Percentiles rank a stretch among this genome's conserved stretches.
These are phyloP conservation scores for Lunularia cruciata DNA, from an alignment of 225 moss, liverwort and hornwort genomes.

Conservation along the genomic window DNA sequence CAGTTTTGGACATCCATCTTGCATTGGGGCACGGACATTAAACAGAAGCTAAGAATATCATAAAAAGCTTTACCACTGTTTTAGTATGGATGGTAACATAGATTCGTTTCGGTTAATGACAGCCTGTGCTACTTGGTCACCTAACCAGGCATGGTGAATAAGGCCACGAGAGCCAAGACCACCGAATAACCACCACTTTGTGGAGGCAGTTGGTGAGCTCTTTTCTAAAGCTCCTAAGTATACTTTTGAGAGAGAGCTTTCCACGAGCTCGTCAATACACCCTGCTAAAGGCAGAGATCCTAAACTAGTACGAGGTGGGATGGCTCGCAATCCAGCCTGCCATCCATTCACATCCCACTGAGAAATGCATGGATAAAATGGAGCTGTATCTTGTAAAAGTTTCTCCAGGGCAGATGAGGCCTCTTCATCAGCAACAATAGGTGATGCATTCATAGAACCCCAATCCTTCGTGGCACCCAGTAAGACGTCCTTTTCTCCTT, in stretches of 20 bases:
- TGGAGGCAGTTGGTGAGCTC: constrained; percentile 28
- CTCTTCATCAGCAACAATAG: constrained; percentile 54
- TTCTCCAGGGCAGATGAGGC: constrained; percentile 46
- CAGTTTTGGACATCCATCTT: too few relatives aligned
- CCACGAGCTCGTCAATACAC: constrained; percentile 73
- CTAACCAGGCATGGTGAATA: constrained; percentile 89
- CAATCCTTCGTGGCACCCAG: constrained; percentile 94
- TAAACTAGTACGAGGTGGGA: constrained; percentile 47
- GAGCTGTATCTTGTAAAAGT: constrained; percentile 58
- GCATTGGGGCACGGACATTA: not conserved
- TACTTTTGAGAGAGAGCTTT: constrained; percentile 14
- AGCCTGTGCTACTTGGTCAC: constrained; percentile 77
- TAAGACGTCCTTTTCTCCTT: constrained; percentile 65
- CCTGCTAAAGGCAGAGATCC: constrained; percentile 59
- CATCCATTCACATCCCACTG: constrained; percentile 42
- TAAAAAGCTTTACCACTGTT: constrained; percentile 47
- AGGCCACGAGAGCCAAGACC: constrained; percentile 96
- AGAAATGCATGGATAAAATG: constrained; percentile 65
- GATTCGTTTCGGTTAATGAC: constrained; percentile 47
- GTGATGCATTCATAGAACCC: constrained; percentile 57
- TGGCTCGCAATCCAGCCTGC: constrained; percentile 54
- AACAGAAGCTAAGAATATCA: too few relatives aligned
- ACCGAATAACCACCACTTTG: constrained; percentile 89
- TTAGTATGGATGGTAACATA: constrained; percentile 26
- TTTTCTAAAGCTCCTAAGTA: constrained; percentile 6